Conservation (phyloP, 805 yeast genomes). For the Teunomyces pallodes region DNA sequence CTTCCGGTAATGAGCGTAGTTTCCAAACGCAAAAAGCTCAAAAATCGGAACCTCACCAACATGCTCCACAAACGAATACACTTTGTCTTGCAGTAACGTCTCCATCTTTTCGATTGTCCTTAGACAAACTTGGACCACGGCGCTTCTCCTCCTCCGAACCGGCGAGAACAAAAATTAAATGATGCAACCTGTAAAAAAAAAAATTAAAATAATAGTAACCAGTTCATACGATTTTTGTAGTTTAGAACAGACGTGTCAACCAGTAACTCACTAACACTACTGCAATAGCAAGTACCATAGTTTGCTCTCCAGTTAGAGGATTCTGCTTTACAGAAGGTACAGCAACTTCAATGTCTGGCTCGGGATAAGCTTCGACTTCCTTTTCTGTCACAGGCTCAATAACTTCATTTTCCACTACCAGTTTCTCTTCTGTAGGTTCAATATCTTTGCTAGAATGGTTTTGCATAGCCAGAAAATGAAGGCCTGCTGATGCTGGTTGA, state of each 20-base stretch:
- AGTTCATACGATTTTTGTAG: not conserved
- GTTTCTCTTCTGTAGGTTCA: not conserved
- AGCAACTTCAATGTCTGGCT: not conserved
- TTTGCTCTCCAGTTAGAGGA: too few species aligned
- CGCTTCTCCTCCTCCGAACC: not conserved
- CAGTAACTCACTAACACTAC: not conserved
- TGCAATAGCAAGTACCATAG: not conserved
- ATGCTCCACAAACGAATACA: not conserved
- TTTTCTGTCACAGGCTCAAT: not conserved
- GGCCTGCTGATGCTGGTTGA: not conserved
- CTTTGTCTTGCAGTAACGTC: not conserved
- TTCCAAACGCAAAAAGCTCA: slow-evolving; percentile 41
- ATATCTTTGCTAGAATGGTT: not conserved
- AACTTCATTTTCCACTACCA: not conserved
- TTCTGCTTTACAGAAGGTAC: not conserved
- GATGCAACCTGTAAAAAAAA: not conserved
- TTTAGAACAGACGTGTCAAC: not conserved
- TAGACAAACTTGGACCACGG: not conserved
- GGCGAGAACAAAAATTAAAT: not conserved
- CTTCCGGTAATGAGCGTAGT: slow-evolving; percentile 20
- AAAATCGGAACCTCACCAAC: not conserved
- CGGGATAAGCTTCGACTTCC: not conserved
- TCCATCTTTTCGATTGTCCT: not conserved
- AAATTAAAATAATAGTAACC: not conserved
- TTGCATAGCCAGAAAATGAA: not conserved